phyloP scores from a whole-genome alignment of 164 flowering plant species.

The Piper longum region DNA sequence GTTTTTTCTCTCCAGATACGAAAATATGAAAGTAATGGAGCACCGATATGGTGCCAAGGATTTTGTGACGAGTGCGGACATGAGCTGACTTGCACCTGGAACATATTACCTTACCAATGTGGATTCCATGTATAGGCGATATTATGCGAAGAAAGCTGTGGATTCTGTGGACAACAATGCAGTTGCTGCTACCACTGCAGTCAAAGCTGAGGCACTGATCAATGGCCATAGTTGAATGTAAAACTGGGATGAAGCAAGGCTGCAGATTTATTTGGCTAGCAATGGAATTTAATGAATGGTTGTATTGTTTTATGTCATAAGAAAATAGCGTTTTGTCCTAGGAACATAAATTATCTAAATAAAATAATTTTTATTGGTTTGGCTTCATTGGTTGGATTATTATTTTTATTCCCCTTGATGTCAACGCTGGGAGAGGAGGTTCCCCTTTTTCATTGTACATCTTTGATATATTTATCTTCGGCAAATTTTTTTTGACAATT shows the following conservation, averaged over 20 bases:
- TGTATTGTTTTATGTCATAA: background rate
- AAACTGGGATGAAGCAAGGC: too few species aligned
- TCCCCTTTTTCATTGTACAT: too few species aligned
- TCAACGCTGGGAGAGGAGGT: too few species aligned
- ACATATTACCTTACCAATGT: slow-evolving; percentile 87
- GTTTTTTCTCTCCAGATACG: slow-evolving; percentile 37
- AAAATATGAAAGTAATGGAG: slow-evolving; percentile 81
- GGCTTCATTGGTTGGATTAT: too few species aligned
- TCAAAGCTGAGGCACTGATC: background rate
- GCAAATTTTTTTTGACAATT: too few species aligned
- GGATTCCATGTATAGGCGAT: slow-evolving; percentile 84
- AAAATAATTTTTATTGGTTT: too few species aligned
- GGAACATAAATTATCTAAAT: too few species aligned
- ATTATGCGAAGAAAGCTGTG: slow-evolving; percentile 50
- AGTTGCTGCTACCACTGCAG: background rate
- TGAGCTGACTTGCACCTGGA: slow-evolving; percentile 58
- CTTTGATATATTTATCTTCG: too few species aligned
- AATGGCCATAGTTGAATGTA: background rate
- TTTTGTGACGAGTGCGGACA: slow-evolving; percentile 59
- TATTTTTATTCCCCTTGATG: too few species aligned
- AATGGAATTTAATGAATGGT: background rate
- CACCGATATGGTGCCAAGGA: slow-evolving; percentile 90
- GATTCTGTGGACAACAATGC: background rate
- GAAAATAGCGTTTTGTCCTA: background rate
- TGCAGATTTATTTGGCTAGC: too few species aligned